phyloP scores from a whole-genome alignment of 345 rosid species.

The Acer yangbiense region DNA sequence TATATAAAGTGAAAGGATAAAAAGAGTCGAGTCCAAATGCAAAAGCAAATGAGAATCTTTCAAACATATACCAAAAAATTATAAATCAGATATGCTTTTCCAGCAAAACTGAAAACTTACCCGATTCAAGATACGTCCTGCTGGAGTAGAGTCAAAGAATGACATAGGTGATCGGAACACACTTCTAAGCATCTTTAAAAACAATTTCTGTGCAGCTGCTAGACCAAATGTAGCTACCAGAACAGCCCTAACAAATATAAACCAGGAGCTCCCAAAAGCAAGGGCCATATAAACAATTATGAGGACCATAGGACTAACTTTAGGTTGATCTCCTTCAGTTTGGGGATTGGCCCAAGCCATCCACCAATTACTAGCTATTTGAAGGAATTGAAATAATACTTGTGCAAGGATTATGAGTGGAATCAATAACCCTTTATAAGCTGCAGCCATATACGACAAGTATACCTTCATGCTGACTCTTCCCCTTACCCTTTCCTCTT shows the following conservation, averaged over 20 bases:
- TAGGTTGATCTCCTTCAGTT: conserved; percentile 86
- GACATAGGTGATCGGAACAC: conserved; percentile 98
- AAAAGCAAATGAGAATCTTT: conserved; percentile 10
- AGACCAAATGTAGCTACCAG: conserved; percentile 98
- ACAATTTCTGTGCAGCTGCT: conserved; percentile 95
- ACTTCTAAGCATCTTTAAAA: conserved; percentile 89
- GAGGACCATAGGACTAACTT: conserved; percentile 81
- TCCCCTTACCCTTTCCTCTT: conserved; percentile 98
- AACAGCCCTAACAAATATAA: conserved; percentile 93
- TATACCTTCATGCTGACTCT: conserved; percentile 97
- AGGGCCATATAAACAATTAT: conserved; percentile 89
- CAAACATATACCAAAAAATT: neutral
- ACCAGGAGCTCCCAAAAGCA: conserved; percentile 98
- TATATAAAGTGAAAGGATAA: conserved; percentile 11
- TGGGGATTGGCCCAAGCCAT: conserved; percentile 99
- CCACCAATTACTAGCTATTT: conserved; percentile 99
- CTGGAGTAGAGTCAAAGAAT: conserved; percentile 98
- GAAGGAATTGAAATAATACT: conserved; percentile 89
- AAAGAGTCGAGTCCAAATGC: neutral
- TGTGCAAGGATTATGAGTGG: conserved; percentile 92
- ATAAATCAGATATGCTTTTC: conserved; percentile 5
- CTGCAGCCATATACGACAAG: conserved; percentile 96
- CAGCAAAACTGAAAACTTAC: conserved; percentile 47
- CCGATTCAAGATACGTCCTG: conserved; percentile 95
- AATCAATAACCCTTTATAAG: conserved; percentile 87